A percentile compares a stretch with the other conserved stretches of the same genome.
Evolutionary conservation across 2,329 filamentous ascomycete species (phyloP).

Genomic region (Aspergillus hortae): DNA sequence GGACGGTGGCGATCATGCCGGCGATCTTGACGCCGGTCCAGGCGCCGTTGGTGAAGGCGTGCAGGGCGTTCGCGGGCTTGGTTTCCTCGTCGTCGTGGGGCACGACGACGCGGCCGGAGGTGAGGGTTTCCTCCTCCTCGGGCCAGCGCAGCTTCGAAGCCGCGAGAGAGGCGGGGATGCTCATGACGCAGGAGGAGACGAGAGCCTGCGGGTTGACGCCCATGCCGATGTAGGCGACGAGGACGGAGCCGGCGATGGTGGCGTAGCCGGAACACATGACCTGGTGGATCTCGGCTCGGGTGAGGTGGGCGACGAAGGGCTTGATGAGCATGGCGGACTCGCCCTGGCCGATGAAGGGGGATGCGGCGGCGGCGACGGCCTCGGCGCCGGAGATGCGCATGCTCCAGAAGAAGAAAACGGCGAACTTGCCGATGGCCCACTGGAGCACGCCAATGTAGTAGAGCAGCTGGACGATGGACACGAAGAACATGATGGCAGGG

Average conservation of each 20-base stretch:
- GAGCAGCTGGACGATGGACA: constrained; percentile 81
- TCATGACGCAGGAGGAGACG: constrained; percentile 92
- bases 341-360: constrained; percentile 90
- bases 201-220: constrained; percentile 81
- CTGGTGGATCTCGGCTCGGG: constrained; percentile 83
- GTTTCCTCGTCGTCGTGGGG: constrained; percentile 73
- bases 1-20: constrained; percentile 72
- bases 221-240: constrained; percentile 80
- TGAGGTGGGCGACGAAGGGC: constrained; percentile 81
- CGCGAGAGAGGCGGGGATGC: constrained; percentile 84
- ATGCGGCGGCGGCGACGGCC: constrained; percentile 88
- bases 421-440: constrained; percentile 87
- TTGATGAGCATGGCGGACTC: constrained; percentile 91
- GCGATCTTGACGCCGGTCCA: constrained; percentile 86
- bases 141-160: constrained; percentile 88
- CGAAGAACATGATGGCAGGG: constrained; percentile 96
- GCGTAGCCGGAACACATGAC: constrained; percentile 91
- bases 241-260: constrained; percentile 82
- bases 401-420: constrained; percentile 86
- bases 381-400: constrained; percentile 86
- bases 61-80: constrained; percentile 72
- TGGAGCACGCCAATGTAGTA: constrained; percentile 79
- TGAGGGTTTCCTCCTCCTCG: constrained; percentile 81
- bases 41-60: constrained; percentile 79
- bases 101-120: constrained; percentile 74